Base-by-base conservation (phyloP, 176 grass and related monocot genomes). In the Oryza meyeriana region DNA sequence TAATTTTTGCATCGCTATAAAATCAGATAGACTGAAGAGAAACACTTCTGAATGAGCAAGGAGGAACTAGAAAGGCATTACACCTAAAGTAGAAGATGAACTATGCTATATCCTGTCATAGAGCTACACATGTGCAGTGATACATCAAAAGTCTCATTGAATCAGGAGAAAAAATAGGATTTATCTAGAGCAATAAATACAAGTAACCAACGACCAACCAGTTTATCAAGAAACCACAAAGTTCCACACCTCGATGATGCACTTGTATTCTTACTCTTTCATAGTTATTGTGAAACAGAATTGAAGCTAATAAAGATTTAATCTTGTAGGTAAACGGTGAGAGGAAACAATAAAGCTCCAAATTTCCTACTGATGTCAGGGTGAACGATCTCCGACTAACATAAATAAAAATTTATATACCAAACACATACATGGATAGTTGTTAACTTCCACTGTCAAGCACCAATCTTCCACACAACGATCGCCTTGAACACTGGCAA, bases 21-120 rank as follows among this genome's bases (percentile, higher is more conserved):
- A 44, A 34, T 57, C 33, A 70, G 12, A 32, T 58, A 70, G 16
- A 71, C 25, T 42, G 3, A 27, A 25, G 28, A 61, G 24, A 8
- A 20, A 41, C 18, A 30, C 57, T 39, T 61, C 38, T 27, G 25
- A 62, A 12, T 40, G 57, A 18, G 58, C 34, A 77, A 28, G 33
- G 34, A 8, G 18, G 79, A 16, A 58, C 55, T 45, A 24, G 61
- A 45, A 78, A 78, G 61, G 27, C 33, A 18, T 40, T 24, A 39
- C 39, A 66, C 29, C 39, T 5, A 10, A 79, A 47, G 58, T n/a
- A 55, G 72, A 74, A 55, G 71, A 45, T 72, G 69, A 25, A 72
- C 3, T 29, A 45, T 41, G 4, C 40, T 72, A 29, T 9, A 44
- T 72, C 44, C 27, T 29, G 69, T 26, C 69, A 29, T 16, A 20